These are phyloP conservation scores for Zygosaccharomyces gambellarensis DNA, from an alignment of 805 yeast species.

Conservation along the genomic window DNA sequence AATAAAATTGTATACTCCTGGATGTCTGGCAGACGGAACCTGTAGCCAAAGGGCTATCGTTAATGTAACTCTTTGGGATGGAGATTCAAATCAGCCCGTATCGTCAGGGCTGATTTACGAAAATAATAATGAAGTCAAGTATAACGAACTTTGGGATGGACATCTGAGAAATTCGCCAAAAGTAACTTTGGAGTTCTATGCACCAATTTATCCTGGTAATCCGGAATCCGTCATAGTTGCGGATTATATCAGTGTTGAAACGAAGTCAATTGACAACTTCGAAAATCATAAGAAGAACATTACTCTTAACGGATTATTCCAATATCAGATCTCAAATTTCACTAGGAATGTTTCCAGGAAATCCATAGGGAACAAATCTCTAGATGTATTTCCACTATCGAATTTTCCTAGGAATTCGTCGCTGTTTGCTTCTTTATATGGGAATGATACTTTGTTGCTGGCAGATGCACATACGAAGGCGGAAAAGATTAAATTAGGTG, in stretches of 20 bases:
- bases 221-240: constrained; percentile 53
- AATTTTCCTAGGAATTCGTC: constrained; percentile 26
- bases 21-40: constrained; percentile 64
- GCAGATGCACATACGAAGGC: constrained; percentile 45
- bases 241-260: constrained; percentile 52
- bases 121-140: constrained; percentile 73
- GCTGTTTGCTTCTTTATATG: constrained; percentile 31
- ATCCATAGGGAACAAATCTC: constrained; percentile 45
- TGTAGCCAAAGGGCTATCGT: constrained; percentile 72
- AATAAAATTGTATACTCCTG: constrained; percentile 76
- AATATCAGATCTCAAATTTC: constrained; percentile 70
- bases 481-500: constrained; percentile 30
- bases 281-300: constrained; percentile 36
- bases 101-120: constrained; percentile 55
- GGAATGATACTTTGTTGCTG: constrained; percentile 44
- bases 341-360: constrained; percentile 34
- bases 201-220: constrained; percentile 29
- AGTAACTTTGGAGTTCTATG: constrained; percentile 40
- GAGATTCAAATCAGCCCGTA: constrained; percentile 36
- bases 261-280: constrained; percentile 42
- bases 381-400: constrained; percentile 39
- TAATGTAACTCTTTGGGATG: constrained; percentile 59
- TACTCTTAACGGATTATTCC: constrained; percentile 71
- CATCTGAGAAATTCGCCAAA: constrained; percentile 48
- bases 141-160: constrained; percentile 73